Conservation (phyloP, 345 rosid genomes). For the Anacardium occidentale region DNA sequence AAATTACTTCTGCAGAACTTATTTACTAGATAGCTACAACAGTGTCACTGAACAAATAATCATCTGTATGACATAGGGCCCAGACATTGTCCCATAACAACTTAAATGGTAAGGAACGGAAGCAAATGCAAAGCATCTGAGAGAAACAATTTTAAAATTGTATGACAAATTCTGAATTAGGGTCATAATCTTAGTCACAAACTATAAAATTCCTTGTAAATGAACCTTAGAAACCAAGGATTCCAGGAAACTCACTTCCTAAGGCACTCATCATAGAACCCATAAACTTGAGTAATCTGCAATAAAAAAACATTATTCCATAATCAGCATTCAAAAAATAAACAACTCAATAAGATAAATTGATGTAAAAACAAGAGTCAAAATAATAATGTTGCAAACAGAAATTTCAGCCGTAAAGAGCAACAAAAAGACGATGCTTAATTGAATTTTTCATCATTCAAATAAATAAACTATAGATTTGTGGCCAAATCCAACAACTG, state of each 20-base stretch:
- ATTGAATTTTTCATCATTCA: no score
- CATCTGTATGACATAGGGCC: background rate
- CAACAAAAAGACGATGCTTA: background rate
- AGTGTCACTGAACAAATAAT: background rate
- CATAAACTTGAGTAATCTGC: constrained; percentile 99
- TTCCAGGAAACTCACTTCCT: constrained; percentile 73
- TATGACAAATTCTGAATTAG: background rate
- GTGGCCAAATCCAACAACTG: background rate
- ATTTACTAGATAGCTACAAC: background rate
- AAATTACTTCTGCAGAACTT: background rate
- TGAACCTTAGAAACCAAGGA: constrained; percentile 7
- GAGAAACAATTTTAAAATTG: background rate
- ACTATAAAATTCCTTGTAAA: background rate
- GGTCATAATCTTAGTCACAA: background rate
- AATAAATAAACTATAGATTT: background rate
- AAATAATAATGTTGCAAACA: background rate
- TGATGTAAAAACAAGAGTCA: background rate
- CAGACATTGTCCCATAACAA: background rate
- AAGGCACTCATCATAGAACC: constrained; percentile 97
- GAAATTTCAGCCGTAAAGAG: background rate
- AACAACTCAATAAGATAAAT: background rate
- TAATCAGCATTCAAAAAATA: constrained; percentile 10
- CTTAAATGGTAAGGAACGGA: background rate
- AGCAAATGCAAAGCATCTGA: background rate
- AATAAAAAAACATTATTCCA: constrained; percentile 22